A percentile compares a stretch with the other conserved stretches of the same genome.
Conservation (phyloP, 2,329 filamentous ascomycete genomes). For the Rhynchosporium graminicola region DNA sequence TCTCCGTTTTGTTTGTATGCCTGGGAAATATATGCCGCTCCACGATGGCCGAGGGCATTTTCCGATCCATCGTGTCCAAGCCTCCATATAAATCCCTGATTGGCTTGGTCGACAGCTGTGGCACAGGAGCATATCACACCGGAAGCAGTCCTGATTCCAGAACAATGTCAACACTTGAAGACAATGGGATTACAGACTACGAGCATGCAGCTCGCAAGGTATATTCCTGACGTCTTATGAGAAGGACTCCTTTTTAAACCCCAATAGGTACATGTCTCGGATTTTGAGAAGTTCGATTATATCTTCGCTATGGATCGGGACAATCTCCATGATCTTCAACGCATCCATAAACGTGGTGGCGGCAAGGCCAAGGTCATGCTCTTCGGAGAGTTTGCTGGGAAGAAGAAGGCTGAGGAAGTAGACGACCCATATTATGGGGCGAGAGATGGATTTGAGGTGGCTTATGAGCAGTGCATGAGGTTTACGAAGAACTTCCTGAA, state of each 20-base stretch:
- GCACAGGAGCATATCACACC: conserved; percentile 83
- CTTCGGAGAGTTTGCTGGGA: conserved; percentile 80
- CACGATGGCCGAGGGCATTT: conserved; percentile 95
- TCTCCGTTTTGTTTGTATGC: conserved; percentile 91
- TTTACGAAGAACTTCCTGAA: conserved; percentile 65
- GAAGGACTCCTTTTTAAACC: conserved; percentile 20
- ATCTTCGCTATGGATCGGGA: conserved; percentile 91
- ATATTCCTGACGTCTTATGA: conserved; percentile 31
- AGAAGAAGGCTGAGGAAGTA: conserved; percentile 67
- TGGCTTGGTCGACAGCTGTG: conserved; percentile 78
- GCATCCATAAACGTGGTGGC: conserved; percentile 55
- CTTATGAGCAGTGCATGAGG: conserved; percentile 79
- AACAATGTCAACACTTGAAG: conserved; percentile 75
- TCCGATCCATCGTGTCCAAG: conserved; percentile 68
- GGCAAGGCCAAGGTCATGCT: conserved; percentile 71
- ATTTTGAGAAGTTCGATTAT: conserved; percentile 88
- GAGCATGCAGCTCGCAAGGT: conserved; percentile 76
- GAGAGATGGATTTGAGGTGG: conserved; percentile 74
- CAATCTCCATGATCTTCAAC: conserved; percentile 72
- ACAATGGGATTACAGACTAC: conserved; percentile 76
- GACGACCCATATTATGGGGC: conserved; percentile 94
- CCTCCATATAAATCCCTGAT: conserved; percentile 61
- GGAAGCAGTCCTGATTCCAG: conserved; percentile 77
- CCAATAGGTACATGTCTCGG: conserved; percentile 55
- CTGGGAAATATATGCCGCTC: conserved; percentile 94